Evolutionary conservation across 495 filamentous ascomycete species (phyloP).

Genomic region (Tuber aestivum): DNA sequence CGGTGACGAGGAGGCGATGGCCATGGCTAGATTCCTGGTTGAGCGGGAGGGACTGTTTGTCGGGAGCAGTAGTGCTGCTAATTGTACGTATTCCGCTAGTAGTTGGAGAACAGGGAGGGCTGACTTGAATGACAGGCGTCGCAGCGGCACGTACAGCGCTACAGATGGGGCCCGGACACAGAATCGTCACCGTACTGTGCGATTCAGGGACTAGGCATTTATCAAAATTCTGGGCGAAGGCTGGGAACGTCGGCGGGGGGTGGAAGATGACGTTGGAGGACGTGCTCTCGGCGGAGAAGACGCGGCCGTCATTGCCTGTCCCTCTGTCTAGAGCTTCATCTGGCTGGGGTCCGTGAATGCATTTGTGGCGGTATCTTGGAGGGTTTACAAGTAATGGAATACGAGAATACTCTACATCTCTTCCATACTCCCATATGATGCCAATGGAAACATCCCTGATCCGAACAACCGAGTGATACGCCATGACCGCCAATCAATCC

Average conservation of each 20-base stretch:
- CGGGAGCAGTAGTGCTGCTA: conserved; percentile 90
- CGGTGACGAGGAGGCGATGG: conserved; percentile 81
- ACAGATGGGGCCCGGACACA: conserved; percentile 65
- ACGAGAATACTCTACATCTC: not conserved
- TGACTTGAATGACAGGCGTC: conserved; percentile 45
- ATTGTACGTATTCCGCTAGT: conserved; percentile 56
- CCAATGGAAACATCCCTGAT: not conserved
- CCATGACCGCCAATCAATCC: not conserved
- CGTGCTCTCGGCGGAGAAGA: conserved; percentile 35
- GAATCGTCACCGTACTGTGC: conserved; percentile 85
- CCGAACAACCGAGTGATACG: not conserved
- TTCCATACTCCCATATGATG: not conserved
- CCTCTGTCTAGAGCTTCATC: not conserved
- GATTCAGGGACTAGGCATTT: conserved; percentile 87
- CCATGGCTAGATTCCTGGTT: conserved; percentile 91
- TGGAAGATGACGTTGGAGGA: conserved; percentile 42
- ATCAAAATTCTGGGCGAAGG: conserved; percentile 86
- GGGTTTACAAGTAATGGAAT: not conserved
- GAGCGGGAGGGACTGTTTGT: conserved; percentile 94
- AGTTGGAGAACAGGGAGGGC: conserved; percentile 44
- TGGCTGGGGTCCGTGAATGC: not conserved
- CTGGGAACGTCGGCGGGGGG: conserved; percentile 63
- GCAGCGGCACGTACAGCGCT: conserved; percentile 76
- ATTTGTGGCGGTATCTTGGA: not conserved
- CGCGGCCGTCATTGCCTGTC: not conserved